Evolutionary conservation across 805 yeast species (phyloP), one percentile per base, ranked within the genome.

Genomic region (Candida sanyiensis): DNA sequence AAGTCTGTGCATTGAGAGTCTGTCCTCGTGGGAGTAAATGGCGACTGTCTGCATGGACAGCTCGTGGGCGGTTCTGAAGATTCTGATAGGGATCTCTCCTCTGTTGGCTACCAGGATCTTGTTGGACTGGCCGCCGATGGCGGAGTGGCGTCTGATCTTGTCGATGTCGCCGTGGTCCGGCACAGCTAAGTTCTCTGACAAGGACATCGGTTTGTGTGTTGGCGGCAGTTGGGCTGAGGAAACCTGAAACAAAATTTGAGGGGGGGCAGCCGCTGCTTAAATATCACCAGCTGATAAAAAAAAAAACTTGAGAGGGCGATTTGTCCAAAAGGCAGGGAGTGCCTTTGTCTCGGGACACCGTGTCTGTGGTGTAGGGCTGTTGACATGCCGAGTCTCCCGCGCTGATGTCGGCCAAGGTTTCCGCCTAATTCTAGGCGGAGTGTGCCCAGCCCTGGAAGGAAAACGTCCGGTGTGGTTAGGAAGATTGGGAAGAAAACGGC

Each of bases 41-140:
- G 97, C 98, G 29, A 93, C 96, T 0, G 98, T 89, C 57, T 85
- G 88, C 95, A 93, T 86, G 17, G 95, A 83, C 57, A 90, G 72
- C 65, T 90, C 98, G 66, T 93, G 98, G 45, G 98, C 98, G 26
- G 97, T 82, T 67, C 98, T 77, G 67, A 90, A 90, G 61, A 90
- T 89, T 66, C 93, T 67, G 56, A 82, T 80, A 31, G 90, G 90
- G 52, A 83, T 83, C 62, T 83, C 90, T 53, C 90, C 93, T 67
- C 93, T 70, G 67, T 82, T 83, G 48, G 90, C 90, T 28, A 84
- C 93, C 46, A 84, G 67, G 57, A 83, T 75, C 69, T 79, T 78
- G 62, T 62, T 64, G 37, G 63, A 57, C 38, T 59, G 57, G 34
- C 55, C 48, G 28, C 72, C 70, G 9, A 68, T 45, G 20, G 61